phyloP scores from a whole-genome alignment of 805 yeast species.

The Tetrapisispora pingtungensis region DNA sequence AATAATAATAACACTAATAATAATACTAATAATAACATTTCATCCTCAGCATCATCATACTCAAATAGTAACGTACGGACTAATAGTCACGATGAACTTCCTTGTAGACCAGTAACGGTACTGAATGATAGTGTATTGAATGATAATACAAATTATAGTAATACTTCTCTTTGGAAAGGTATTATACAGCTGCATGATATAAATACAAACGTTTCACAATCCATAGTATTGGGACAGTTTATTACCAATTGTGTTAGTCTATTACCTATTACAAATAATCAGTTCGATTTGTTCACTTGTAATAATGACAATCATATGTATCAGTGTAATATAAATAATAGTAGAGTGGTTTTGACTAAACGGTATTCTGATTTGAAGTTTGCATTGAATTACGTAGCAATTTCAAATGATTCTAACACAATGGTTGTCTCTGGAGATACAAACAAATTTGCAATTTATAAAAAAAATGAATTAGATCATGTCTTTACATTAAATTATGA shows the following conservation, averaged over 20 bases:
- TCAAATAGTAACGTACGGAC: too few relatives aligned
- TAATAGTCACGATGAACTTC: background rate
- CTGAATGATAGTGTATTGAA: slow-evolving; percentile 22
- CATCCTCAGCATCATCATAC: too few relatives aligned
- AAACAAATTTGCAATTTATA: slow-evolving; percentile 47
- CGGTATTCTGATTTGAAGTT: slow-evolving; percentile 43
- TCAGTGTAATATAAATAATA: slow-evolving; percentile 44
- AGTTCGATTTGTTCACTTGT: slow-evolving; percentile 57
- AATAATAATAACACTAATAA: background rate
- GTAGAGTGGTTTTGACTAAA: slow-evolving; percentile 35
- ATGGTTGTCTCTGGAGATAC: slow-evolving; percentile 72
- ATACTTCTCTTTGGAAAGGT: slow-evolving; percentile 43
- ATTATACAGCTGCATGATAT: slow-evolving; percentile 34
- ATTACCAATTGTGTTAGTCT: slow-evolving; percentile 73
- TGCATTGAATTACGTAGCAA: slow-evolving; percentile 65
- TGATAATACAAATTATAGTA: slow-evolving; percentile 24
- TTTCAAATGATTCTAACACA: slow-evolving; percentile 52
- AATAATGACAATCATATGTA: slow-evolving; percentile 75
- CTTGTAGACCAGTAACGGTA: slow-evolving; percentile 22
- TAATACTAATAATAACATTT: background rate
- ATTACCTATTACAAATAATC: slow-evolving; percentile 34
- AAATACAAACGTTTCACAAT: slow-evolving; percentile 36
- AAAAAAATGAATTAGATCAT: slow-evolving; percentile 28
- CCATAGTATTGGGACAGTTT: slow-evolving; percentile 62
- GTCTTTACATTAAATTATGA: slow-evolving; percentile 23